phyloP scores from a whole-genome alignment of 768 basidiomycete genomes.

The Lentinula boryana region DNA sequence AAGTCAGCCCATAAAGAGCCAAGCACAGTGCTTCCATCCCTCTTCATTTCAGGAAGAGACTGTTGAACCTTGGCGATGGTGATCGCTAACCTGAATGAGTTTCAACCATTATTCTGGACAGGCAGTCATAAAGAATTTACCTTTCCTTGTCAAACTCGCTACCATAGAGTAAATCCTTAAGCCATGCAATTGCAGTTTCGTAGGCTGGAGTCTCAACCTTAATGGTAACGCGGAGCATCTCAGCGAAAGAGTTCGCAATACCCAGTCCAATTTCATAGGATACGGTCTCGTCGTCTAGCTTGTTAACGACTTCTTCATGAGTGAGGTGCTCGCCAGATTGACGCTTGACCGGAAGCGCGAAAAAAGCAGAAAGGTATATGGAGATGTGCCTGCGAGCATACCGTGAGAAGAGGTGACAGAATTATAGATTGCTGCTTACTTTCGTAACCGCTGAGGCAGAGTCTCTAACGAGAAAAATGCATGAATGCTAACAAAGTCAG shows the following conservation, averaged over 20 bases:
- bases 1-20: conserved; percentile 63
- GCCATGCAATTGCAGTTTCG: conserved; percentile 78
- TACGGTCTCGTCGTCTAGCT: conserved; percentile 88
- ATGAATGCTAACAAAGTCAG: conserved; percentile 84
- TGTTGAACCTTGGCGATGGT: conserved; percentile 86
- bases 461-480: conserved; percentile 72
- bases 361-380: conserved; percentile 79
- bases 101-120: background rate
- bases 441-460: conserved; percentile 69
- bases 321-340: conserved; percentile 62
- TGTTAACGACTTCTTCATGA: conserved; percentile 89
- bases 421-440: conserved; percentile 36
- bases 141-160: conserved; percentile 75
- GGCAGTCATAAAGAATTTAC: conserved; percentile 27
- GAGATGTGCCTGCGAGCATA: conserved; percentile 55
- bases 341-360: conserved; percentile 76
- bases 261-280: conserved; percentile 75
- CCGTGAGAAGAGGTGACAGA: conserved; percentile 2
- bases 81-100: conserved; percentile 60
- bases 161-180: conserved; percentile 74
- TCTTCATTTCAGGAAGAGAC: conserved; percentile 84
- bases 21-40: conserved; percentile 79
- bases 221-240: conserved; percentile 68
- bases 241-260: conserved; percentile 58
- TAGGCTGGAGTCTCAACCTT: conserved; percentile 83